phyloP scores from a whole-genome alignment of 768 basidiomycete genomes.

The Boletus bicolor region DNA sequence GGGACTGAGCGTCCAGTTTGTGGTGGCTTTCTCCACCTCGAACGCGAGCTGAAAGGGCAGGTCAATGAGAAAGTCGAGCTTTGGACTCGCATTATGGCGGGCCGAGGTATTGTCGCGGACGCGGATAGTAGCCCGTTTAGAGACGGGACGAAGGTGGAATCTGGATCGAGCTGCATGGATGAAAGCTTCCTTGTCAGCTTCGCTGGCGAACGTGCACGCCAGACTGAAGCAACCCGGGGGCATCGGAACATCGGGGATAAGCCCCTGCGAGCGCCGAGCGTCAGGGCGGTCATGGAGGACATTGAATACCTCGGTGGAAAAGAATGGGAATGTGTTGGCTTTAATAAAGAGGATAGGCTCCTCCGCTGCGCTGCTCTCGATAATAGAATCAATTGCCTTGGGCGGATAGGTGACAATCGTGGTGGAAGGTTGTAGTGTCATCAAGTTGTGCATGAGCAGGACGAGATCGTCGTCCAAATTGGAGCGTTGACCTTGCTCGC shows the following conservation, averaged over 20 bases:
- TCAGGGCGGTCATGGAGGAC: neutral
- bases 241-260: slow-evolving; percentile 23
- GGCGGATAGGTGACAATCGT: slow-evolving; percentile 23
- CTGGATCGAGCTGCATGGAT: slow-evolving; percentile 19
- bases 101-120: slow-evolving; percentile 18
- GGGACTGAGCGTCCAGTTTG: slow-evolving; percentile 25
- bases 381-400: slow-evolving; percentile 20
- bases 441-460: neutral
- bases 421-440: neutral
- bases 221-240: slow-evolving; percentile 31
- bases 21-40: slow-evolving; percentile 38
- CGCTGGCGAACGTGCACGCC: slow-evolving; percentile 27
- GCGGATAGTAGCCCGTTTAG: slow-evolving; percentile 5
- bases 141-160: slow-evolving; percentile 19
- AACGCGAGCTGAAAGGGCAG: slow-evolving; percentile 37
- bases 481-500: slow-evolving; percentile 22
- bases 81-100: neutral
- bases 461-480: neutral
- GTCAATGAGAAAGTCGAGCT: slow-evolving; percentile 25
- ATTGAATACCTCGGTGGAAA: slow-evolving; percentile 9
- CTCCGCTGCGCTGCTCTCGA: slow-evolving; percentile 7
- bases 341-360: slow-evolving; percentile 29
- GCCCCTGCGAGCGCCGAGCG: slow-evolving; percentile 24
- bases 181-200: slow-evolving; percentile 29
- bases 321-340: slow-evolving; percentile 32